Conservation (phyloP, 345 rosid species). For the Cardamine chenopodiifolia region DNA sequence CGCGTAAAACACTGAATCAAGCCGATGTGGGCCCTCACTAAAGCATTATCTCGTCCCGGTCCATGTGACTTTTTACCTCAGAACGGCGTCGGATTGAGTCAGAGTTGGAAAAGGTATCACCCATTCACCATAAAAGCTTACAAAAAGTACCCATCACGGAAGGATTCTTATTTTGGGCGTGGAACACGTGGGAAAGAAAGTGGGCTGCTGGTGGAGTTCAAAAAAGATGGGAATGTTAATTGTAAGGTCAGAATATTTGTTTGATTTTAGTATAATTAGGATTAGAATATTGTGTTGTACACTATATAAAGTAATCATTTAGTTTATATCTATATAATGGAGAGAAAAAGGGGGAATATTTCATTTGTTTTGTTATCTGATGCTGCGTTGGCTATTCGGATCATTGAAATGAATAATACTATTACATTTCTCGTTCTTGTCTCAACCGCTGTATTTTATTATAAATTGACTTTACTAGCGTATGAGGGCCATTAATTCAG, state of each 20-base stretch:
- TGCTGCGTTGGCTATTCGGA: constrained; percentile 26
- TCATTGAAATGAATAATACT: constrained; percentile 29
- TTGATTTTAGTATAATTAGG: constrained; percentile 29
- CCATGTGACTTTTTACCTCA: constrained; percentile 35
- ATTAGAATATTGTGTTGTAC: constrained; percentile 31
- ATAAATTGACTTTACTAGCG: constrained; percentile 3
- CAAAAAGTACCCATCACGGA: constrained; percentile 5
- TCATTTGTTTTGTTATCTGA: constrained; percentile 39
- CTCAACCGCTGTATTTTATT: background rate
- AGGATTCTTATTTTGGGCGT: constrained; percentile 31
- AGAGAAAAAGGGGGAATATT: constrained; percentile 24
- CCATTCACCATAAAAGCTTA: constrained; percentile 11
- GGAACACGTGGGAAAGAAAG: constrained; percentile 29
- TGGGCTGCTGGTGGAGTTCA: constrained; percentile 34
- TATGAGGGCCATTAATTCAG: constrained; percentile 30
- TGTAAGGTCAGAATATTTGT: constrained; percentile 30
- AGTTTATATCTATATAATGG: constrained; percentile 11
- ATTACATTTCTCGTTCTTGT: background rate
- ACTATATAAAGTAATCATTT: constrained; percentile 30
- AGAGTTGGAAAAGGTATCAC: constrained; percentile 37
- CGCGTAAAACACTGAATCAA: constrained; percentile 14
- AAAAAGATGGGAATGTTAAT: constrained; percentile 19
- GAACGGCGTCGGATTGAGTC: constrained; percentile 44
- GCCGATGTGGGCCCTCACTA: constrained; percentile 9
- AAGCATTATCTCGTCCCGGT: constrained; percentile 30